A percentile compares a stretch with the other conserved stretches of the same genome.
phyloP scores from a whole-genome alignment of 2,329 filamentous ascomycete species.

The Stachybotrys echinatus region DNA sequence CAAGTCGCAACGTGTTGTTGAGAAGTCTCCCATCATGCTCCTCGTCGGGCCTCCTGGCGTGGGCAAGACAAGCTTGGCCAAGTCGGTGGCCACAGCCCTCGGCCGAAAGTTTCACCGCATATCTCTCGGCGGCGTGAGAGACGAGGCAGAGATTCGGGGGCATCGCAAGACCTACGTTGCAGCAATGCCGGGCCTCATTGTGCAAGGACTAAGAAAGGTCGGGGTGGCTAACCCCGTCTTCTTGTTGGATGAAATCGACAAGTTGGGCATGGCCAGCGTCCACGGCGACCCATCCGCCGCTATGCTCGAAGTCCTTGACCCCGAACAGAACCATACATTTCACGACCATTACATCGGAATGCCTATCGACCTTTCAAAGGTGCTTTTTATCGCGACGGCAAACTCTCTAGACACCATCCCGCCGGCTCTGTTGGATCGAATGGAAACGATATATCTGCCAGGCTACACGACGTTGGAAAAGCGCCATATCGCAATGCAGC shows the following conservation, averaged over 20 bases:
- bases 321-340: slow-evolving; percentile 94
- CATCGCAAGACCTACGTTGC: slow-evolving; percentile 95
- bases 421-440: slow-evolving; percentile 86
- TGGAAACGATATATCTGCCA: slow-evolving; percentile 91
- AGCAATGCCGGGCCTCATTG: slow-evolving; percentile 95
- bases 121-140: slow-evolving; percentile 88
- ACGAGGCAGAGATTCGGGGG: slow-evolving; percentile 94
- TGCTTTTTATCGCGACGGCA: slow-evolving; percentile 95
- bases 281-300: slow-evolving; percentile 95
- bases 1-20: slow-evolving; percentile 77
- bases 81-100: slow-evolving; percentile 85
- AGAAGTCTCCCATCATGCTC: slow-evolving; percentile 93
- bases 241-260: slow-evolving; percentile 95
- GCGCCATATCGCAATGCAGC: slow-evolving; percentile 84
- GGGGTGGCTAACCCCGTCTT: slow-evolving; percentile 94
- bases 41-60: slow-evolving; percentile 91
- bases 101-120: slow-evolving; percentile 96
- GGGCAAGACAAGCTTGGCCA: slow-evolving; percentile 92
- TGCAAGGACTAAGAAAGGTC: slow-evolving; percentile 90
- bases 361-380: slow-evolving; percentile 91
- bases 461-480: slow-evolving; percentile 98
- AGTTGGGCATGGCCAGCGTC: slow-evolving; percentile 84
- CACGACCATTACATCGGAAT: slow-evolving; percentile 95
- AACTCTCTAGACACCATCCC: slow-evolving; percentile 95
- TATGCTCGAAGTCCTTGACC: slow-evolving; percentile 96